These are phyloP conservation scores for Taphrina confusa DNA, from an alignment of 1,139 yeast species.

Conservation along the genomic window DNA sequence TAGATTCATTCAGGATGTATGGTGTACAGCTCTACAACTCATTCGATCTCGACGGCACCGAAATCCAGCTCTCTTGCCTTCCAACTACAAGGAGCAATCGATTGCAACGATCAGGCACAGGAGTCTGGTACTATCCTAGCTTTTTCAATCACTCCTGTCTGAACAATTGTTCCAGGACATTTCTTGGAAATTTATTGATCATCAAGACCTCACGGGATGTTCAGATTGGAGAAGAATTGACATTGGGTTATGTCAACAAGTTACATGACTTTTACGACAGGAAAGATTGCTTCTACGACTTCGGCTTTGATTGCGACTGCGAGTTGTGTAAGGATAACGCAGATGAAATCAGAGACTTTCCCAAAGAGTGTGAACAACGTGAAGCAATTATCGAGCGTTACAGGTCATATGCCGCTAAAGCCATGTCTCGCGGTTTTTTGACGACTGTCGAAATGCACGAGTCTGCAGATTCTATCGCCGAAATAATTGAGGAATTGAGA, in stretches of 20 bases:
- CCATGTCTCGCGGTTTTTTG: neutral
- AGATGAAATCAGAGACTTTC: slow-evolving; percentile 1
- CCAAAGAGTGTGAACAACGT: neutral
- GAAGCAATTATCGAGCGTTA: neutral
- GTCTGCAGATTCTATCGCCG: neutral
- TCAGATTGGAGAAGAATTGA: slow-evolving; percentile 19
- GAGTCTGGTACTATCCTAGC: slow-evolving; percentile 26
- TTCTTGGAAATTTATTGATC: slow-evolving; percentile 17
- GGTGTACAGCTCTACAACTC: slow-evolving; percentile 25
- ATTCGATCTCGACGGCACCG: slow-evolving; percentile 11
- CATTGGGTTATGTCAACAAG: slow-evolving; percentile 24
- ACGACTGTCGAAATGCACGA: slow-evolving; percentile 2
- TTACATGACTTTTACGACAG: slow-evolving; percentile 4
- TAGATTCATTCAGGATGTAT: slow-evolving; percentile 17
- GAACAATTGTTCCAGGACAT: slow-evolving; percentile 23
- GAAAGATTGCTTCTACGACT: slow-evolving; percentile 10
- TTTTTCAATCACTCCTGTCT: slow-evolving; percentile 32
- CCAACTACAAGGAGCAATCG: slow-evolving; percentile 5
- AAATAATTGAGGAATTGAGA: neutral
- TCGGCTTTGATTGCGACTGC: slow-evolving; percentile 25
- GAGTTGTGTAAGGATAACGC: slow-evolving; percentile 13
- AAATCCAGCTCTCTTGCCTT: slow-evolving; percentile 12
- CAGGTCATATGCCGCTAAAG: neutral
- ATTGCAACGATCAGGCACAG: slow-evolving; percentile 1
- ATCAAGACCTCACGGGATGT: slow-evolving; percentile 22